Evolutionary conservation across 495 filamentous ascomycete species (phyloP), one percentile per base, ranked within the genome.

Genomic region (Physcia stellaris): DNA sequence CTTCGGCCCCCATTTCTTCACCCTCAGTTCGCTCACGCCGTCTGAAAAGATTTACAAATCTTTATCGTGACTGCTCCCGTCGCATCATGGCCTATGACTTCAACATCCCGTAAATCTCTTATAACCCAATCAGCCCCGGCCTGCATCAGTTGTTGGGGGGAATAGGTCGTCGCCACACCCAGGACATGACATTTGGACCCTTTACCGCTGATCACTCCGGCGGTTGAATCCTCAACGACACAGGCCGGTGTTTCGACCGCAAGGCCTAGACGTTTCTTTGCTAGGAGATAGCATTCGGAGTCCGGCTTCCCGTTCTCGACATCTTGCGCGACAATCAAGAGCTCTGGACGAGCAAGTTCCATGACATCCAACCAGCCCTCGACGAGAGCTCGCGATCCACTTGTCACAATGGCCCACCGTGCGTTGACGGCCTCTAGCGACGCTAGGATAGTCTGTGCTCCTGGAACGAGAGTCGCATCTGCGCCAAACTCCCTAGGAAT

Each of bases 381-480:
- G 3, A 94, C 74, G 11, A 98, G 69, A 3, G 85, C 80, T 29
- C 68, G 62, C 0, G 85, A 87, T 19, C 90, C 90, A 2, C 80
- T 87, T 4, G 90, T 98, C 6, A 95, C 88, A 41, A 98, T 88
- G 18, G 83, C 80, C 90, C 90, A 98, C 32, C 73, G 75, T 0
- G 71, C 76, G 32, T 63, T 55, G 23, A 60, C 56, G 22, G 60
- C 51, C 40, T 80, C 69, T 6, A 83, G 64, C n/a, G 64, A 52
- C 36, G 66, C 51, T 40, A 84, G 68, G 35, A 83, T 49, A 29
- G 51, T 52, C 41, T 76, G 63, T 16, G 68, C 63, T 22, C 84
- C 86, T 29, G 80, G 81, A 50, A 94, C 80, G 57, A 93, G 86
- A 37, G 78, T 66, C 24, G 83, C 87, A 54, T 90, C 81, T 16